Percentiles rank a stretch among this genome's conserved stretches.
Conservation (phyloP, 495 filamentous ascomycete genomes). For the Talaromyces stipitatus region DNA sequence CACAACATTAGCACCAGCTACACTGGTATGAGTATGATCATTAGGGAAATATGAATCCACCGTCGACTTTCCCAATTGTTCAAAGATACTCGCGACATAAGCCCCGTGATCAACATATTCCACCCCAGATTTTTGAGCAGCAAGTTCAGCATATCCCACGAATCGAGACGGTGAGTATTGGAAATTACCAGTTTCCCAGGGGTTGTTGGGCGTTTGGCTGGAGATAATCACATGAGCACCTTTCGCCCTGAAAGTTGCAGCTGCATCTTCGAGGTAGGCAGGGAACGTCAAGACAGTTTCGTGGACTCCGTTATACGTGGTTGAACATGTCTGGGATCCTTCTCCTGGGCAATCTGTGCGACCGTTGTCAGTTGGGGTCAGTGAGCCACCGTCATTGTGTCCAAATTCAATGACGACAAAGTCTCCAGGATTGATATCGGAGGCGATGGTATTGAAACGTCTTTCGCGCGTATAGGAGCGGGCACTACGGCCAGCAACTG, state of each 20-base stretch:
- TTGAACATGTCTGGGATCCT: conserved; percentile 47
- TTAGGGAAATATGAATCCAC: conserved; percentile 46
- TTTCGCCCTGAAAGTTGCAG: conserved; percentile 43
- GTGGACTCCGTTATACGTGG: conserved; percentile 37
- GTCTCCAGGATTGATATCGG: conserved; percentile 40
- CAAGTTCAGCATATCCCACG: conserved; percentile 47
- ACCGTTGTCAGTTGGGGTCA: conserved; percentile 48
- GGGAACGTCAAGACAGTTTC: conserved; percentile 53
- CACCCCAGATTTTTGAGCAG: conserved; percentile 35
- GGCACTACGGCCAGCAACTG: conserved; percentile 50
- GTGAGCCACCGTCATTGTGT: conserved; percentile 58
- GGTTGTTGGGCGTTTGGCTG: conserved; percentile 55
- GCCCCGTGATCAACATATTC: conserved; percentile 56
- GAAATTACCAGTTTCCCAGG: conserved; percentile 50
- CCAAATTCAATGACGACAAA: conserved; percentile 58
- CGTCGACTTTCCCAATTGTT: conserved; percentile 36
- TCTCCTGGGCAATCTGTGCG: conserved; percentile 50
- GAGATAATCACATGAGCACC: conserved; percentile 58
- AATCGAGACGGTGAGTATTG: conserved; percentile 39
- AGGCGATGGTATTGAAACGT: conserved; percentile 48
- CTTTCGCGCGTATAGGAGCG: conserved; percentile 54
- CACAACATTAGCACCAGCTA: conserved; percentile 49
- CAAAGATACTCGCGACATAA: conserved; percentile 45
- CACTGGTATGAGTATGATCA: conserved; percentile 61
- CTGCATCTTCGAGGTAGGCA: conserved; percentile 49